A percentile compares a stretch with the other conserved stretches of the same genome.
These are phyloP conservation scores for Cicer judaicum DNA, from an alignment of 306 rosid genomes.

Conservation along the genomic window DNA sequence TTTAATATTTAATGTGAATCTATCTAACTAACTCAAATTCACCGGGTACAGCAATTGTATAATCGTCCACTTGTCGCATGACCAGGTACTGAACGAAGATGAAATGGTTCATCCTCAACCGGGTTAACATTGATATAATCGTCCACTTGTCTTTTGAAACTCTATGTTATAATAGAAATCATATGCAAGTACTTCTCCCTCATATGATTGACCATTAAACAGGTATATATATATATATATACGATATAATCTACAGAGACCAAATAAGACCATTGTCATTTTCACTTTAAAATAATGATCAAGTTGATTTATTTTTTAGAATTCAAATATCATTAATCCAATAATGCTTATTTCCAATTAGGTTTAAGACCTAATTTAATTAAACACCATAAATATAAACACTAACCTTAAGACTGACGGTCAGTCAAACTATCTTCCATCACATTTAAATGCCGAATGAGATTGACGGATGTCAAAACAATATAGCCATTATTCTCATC, in stretches of 20 bases:
- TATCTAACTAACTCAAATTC: not conserved
- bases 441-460: not conserved
- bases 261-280: not conserved
- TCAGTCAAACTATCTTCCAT: not conserved
- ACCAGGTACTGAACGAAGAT: constrained; percentile 10
- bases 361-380: not conserved
- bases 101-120: not conserved
- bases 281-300: not conserved
- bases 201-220: not conserved
- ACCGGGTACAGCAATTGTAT: too few species aligned
- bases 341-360: too few species aligned
- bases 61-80: too few species aligned
- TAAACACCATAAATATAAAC: not conserved
- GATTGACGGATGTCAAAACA: constrained; percentile 14
- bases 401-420: not conserved
- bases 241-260: constrained; percentile 4
- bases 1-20: not conserved
- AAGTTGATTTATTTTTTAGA: not conserved
- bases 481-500: not conserved
- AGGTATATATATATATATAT: too few species aligned
- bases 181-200: constrained; percentile 5
- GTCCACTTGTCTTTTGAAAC: not conserved
- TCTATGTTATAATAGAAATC: constrained; percentile 6
- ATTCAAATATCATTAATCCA: not conserved
- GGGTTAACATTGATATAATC: not conserved